phyloP scores from a whole-genome alignment of 2,329 filamentous ascomycete species.

The Penicillium frequentans region DNA sequence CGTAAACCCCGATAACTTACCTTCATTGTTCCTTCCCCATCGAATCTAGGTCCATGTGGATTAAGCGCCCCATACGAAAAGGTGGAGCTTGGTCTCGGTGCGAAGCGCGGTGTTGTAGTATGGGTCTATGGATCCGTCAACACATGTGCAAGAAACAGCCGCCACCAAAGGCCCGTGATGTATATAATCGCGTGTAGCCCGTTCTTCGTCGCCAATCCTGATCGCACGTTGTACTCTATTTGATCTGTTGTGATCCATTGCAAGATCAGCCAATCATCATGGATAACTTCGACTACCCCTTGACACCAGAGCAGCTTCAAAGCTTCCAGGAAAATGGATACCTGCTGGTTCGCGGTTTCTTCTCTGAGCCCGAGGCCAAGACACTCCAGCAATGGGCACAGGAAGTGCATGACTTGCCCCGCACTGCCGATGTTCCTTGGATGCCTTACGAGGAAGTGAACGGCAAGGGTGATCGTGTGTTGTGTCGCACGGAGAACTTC shows the following conservation, averaged over 20 bases:
- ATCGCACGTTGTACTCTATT: background rate
- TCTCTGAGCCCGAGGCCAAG: conserved; percentile 21
- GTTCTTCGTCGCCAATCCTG: background rate
- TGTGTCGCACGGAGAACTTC: conserved; percentile 38
- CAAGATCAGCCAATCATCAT: conserved; percentile 3
- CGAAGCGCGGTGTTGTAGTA: background rate
- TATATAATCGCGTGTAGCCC: background rate
- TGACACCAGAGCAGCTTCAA: conserved; percentile 21
- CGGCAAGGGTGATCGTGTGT: conserved; percentile 27
- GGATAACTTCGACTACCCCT: conserved; percentile 21
- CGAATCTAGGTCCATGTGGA: background rate
- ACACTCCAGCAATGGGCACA: conserved; percentile 33
- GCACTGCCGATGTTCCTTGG: conserved; percentile 25
- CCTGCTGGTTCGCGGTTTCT: conserved; percentile 26
- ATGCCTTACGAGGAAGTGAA: conserved; percentile 41
- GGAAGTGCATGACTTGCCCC: conserved; percentile 37
- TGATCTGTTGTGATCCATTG: background rate
- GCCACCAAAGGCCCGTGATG: background rate
- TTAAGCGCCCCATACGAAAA: background rate
- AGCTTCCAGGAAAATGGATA: conserved; percentile 32
- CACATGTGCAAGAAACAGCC: background rate
- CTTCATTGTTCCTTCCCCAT: background rate
- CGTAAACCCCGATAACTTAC: background rate
- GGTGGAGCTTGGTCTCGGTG: background rate
- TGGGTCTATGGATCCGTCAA: background rate